phyloP scores from a whole-genome alignment of 2,329 filamentous ascomycete species.

The Trichoderma atrobrunneum region DNA sequence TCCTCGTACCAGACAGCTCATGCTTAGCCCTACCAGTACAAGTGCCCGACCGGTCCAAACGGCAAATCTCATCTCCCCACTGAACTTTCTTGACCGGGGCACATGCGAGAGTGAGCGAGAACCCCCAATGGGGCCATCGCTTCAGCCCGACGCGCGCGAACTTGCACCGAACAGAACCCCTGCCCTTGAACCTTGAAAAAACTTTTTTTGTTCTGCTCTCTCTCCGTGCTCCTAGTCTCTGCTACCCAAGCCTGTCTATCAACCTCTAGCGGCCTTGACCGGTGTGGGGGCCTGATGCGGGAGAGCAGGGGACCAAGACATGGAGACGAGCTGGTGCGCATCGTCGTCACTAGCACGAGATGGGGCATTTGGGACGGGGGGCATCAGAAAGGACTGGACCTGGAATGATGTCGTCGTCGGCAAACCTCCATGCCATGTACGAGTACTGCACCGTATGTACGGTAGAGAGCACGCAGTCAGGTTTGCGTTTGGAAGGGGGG shows the following conservation, averaged over 20 bases:
- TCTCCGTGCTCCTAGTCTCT: background rate
- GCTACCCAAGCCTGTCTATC: background rate
- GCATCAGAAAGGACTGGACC: background rate
- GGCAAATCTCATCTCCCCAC: background rate
- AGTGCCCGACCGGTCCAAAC: background rate
- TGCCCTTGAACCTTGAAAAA: background rate
- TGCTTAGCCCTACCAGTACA: background rate
- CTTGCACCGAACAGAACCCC: background rate
- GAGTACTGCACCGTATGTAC: background rate
- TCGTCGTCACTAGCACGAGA: background rate
- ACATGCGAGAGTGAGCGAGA: background rate
- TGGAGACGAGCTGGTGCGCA: background rate
- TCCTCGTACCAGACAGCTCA: background rate
- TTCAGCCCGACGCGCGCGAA: background rate
- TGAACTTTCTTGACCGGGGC: background rate
- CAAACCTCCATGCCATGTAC: background rate
- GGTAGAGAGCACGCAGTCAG: background rate
- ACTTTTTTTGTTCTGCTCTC: background rate
- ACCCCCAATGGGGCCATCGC: conserved; percentile 3
- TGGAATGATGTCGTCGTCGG: background rate
- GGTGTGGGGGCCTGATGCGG: background rate
- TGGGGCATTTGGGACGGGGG: background rate
- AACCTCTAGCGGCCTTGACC: background rate
- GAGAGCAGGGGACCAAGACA: background rate
- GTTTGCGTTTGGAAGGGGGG: background rate